Evolutionary conservation across 2,329 filamentous ascomycete species (phyloP).

Genomic region (Ophiocordyceps camponoti-leonardi): DNA sequence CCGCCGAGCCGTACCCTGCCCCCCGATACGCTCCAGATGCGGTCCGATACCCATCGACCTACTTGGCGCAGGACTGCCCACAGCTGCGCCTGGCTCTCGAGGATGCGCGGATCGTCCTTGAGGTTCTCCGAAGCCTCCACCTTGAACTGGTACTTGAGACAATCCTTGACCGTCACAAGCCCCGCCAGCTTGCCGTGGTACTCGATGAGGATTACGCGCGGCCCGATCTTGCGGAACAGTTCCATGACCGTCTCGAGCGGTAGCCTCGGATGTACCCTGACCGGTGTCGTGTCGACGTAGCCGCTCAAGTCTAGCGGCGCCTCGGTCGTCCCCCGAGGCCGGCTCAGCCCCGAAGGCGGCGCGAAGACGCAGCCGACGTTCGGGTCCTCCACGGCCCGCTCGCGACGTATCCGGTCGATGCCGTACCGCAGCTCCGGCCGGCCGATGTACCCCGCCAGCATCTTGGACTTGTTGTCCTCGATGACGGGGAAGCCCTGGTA

Average conservation of each 20-base stretch:
- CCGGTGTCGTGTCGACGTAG: slow-evolving; percentile 77
- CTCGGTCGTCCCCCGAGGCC: slow-evolving; percentile 27
- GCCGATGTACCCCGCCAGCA: slow-evolving; percentile 79
- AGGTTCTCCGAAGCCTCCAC: slow-evolving; percentile 72
- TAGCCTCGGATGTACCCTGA: slow-evolving; percentile 79
- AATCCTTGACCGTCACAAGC: slow-evolving; percentile 91
- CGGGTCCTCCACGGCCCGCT: slow-evolving; percentile 37
- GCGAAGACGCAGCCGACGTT: slow-evolving; percentile 61
- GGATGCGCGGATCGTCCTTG: slow-evolving; percentile 36
- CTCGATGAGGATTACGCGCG: slow-evolving; percentile 82
- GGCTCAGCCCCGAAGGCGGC: slow-evolving; percentile 19
- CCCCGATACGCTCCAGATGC: slow-evolving; percentile 32
- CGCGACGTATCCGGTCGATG: slow-evolving; percentile 59
- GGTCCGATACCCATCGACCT: slow-evolving; percentile 41
- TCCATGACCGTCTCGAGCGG: slow-evolving; percentile 97
- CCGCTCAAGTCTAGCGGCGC: slow-evolving; percentile 61
- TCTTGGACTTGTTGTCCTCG: slow-evolving; percentile 51
- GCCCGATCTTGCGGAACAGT: slow-evolving; percentile 94
- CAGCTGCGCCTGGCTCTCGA: slow-evolving; percentile 44
- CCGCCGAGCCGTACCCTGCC: slow-evolving; percentile 37
- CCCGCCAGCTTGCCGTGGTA: slow-evolving; percentile 71
- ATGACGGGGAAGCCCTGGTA: slow-evolving; percentile 92
- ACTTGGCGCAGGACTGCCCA: slow-evolving; percentile 39
- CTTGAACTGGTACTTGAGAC: slow-evolving; percentile 93
- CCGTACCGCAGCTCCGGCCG: slow-evolving; percentile 84